Evolutionary conservation across 306 rosid species (phyloP).

Genomic region (Sesbania bispinosa): DNA sequence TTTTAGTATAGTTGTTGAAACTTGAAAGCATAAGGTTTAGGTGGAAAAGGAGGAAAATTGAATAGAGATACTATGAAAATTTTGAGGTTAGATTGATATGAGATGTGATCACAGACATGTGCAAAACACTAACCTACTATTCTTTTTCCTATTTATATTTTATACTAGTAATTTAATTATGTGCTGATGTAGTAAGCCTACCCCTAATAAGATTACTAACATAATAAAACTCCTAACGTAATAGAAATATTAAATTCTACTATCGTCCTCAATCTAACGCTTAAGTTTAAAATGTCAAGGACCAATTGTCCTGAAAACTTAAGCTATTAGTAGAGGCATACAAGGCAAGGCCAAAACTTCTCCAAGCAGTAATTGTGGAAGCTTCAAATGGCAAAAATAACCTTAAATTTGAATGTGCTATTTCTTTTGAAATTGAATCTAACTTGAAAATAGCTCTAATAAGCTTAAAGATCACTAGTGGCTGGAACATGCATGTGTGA

Average conservation of each 20-base stretch:
- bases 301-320: not conserved
- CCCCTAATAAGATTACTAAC: not conserved
- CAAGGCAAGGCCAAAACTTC: not conserved
- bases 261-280: not conserved
- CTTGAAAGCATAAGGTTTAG: conserved; percentile 3
- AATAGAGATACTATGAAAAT: not conserved
- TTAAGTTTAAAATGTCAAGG: not conserved
- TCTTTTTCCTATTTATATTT: not conserved
- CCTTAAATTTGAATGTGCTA: too few species aligned
- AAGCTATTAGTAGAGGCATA: not conserved
- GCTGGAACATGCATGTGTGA: not conserved
- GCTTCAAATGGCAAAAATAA: too few species aligned
- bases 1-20: not conserved
- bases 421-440: too few species aligned
- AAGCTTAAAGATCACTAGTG: too few species aligned
- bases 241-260: not conserved
- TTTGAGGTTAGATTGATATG: conserved; percentile 3
- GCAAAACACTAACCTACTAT: not conserved
- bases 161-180: not conserved
- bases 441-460: too few species aligned
- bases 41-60: not conserved
- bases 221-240: not conserved
- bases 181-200: not conserved
- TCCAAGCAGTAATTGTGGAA: too few species aligned
- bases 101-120: not conserved